A percentile compares a stretch with the other conserved stretches of the same genome.
Evolutionary conservation across 805 yeast genomes (phyloP).

Genomic region (Danielozyma ontarioensis): DNA sequence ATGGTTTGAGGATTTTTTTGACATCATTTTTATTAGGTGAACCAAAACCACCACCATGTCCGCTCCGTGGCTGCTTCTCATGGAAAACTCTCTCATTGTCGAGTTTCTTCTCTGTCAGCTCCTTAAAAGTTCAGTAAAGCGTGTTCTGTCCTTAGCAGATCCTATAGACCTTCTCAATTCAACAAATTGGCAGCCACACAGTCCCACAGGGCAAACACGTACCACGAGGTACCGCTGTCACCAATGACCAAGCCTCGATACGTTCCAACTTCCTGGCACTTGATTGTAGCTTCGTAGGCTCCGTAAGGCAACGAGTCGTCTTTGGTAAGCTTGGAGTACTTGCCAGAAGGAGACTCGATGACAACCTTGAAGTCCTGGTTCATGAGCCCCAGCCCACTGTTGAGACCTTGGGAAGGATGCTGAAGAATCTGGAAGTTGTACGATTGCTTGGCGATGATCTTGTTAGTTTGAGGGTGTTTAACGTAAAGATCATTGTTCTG

Average conservation of each 20-base stretch:
- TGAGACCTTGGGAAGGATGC: constrained; percentile 51
- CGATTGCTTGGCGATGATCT: constrained; percentile 49
- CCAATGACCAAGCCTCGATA: constrained; percentile 83
- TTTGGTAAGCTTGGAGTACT: constrained; percentile 54
- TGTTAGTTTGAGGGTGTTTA: constrained; percentile 74
- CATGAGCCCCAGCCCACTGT: constrained; percentile 26
- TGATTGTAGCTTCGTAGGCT: constrained; percentile 54
- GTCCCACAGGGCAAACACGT: constrained; percentile 88
- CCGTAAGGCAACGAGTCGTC: constrained; percentile 47
- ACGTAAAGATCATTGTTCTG: constrained; percentile 74
- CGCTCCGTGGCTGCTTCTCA: no score
- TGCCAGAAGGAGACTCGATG: constrained; percentile 82
- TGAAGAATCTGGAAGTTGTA: constrained; percentile 64
- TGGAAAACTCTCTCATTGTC: no score
- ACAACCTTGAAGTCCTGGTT: constrained; percentile 53
- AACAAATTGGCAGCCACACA: no score
- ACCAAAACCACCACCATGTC: no score
- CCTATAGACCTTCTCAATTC: no score
- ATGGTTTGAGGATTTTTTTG: no score
- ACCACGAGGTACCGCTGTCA: constrained; percentile 75
- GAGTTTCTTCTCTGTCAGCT: no score
- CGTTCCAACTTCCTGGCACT: constrained; percentile 65
- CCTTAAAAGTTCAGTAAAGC: no score
- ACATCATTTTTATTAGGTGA: no score
- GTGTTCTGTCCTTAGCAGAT: no score